Conservation (phyloP, 495 filamentous ascomycete species). For the Aspergillus affinis region DNA sequence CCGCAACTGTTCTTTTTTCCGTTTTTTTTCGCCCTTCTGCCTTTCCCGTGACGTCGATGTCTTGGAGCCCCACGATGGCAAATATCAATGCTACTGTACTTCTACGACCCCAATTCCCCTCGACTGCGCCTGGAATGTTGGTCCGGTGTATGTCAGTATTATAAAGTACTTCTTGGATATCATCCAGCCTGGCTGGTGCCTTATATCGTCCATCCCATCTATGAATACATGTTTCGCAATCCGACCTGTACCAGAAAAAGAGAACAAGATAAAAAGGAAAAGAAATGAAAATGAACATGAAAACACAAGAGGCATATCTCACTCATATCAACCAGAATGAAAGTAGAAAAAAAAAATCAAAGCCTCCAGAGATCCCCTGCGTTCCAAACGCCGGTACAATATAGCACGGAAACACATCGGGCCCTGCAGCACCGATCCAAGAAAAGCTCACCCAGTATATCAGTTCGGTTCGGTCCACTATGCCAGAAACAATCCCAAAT, state of each 20-base stretch:
- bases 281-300: conserved; percentile 24
- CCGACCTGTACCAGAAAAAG: conserved; percentile 14
- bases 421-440: conserved; percentile 22
- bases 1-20: neutral
- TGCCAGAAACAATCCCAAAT: conserved; percentile 6
- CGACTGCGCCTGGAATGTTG: neutral
- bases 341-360: conserved; percentile 19
- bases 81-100: conserved; percentile 1
- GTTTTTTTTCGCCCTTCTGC: conserved; percentile 7
- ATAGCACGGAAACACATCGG: conserved; percentile 25
- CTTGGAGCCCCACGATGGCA: conserved; percentile 11
- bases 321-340: neutral
- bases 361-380: conserved; percentile 24
- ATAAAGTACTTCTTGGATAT: conserved; percentile 5
- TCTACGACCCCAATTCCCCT: neutral
- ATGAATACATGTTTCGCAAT: conserved; percentile 33
- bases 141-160: conserved; percentile 1
- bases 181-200: conserved; percentile 7
- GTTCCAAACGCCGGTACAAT: conserved; percentile 37
- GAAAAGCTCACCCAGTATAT: conserved; percentile 16
- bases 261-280: conserved; percentile 23
- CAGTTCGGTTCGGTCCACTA: conserved; percentile 2
- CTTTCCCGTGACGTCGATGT: conserved; percentile 46
- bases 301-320: neutral
- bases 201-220: conserved; percentile 16